Evolutionary conservation across 106 monocot species (phyloP).

Genomic region (Cymbidium sinense): DNA sequence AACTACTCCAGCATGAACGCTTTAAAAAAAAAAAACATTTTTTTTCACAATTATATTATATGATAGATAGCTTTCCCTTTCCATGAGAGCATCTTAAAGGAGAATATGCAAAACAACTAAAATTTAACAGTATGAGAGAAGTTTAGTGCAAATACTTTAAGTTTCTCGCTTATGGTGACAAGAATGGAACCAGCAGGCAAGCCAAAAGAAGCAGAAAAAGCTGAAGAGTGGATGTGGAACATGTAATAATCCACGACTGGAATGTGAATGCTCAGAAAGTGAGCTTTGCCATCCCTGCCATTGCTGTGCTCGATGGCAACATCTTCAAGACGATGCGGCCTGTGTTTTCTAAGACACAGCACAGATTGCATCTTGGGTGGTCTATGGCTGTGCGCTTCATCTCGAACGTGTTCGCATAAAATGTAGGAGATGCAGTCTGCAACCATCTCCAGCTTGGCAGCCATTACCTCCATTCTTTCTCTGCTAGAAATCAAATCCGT

Average conservation of each 20-base stretch:
- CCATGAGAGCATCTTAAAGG: no score
- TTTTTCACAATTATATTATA: no score
- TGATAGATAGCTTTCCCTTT: no score
- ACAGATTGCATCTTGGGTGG: neutral
- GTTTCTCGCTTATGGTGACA: conserved; percentile 3
- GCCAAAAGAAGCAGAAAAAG: neutral
- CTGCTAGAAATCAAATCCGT: neutral
- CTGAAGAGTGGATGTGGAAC: neutral
- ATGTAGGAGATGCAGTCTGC: conserved; percentile 3
- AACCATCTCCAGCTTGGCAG: conserved; percentile 6
- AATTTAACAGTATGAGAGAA: neutral
- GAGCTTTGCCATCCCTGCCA: neutral
- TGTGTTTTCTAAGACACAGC: neutral
- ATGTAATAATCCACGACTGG: neutral
- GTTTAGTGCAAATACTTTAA: neutral
- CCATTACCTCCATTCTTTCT: conserved; percentile 6
- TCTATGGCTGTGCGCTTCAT: neutral
- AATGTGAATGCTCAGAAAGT: neutral
- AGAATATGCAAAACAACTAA: neutral
- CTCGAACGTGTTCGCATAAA: neutral
- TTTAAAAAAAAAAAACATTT: no score
- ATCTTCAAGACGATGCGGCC: neutral
- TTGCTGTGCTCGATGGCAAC: neutral
- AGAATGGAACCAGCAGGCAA: conserved; percentile 5
- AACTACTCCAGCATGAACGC: no score